Evolutionary conservation across 2,329 filamentous ascomycete genomes (phyloP).

Genomic region (Sporothrix luriei): DNA sequence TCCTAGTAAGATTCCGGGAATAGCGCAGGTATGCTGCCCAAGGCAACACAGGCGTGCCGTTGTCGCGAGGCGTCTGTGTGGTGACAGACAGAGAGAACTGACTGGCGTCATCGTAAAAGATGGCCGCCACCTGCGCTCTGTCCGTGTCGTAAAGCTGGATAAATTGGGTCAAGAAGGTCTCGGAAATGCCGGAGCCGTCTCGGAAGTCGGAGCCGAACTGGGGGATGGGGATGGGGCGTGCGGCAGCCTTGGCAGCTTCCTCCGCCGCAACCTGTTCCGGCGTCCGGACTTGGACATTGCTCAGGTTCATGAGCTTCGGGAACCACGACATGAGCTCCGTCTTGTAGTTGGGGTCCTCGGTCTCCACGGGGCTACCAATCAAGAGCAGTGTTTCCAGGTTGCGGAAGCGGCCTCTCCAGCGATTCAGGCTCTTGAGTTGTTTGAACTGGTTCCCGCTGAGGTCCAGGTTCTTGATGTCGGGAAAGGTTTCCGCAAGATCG

Average conservation of each 20-base stretch:
- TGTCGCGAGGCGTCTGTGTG: conserved; percentile 55
- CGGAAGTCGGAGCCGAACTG: conserved; percentile 68
- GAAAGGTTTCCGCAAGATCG: conserved; percentile 75
- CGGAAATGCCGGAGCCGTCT: conserved; percentile 73
- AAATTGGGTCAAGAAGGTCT: conserved; percentile 74
- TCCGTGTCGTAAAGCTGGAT: conserved; percentile 74
- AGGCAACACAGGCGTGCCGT: conserved; percentile 51
- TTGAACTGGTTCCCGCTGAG: conserved; percentile 80
- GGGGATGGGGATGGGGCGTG: conserved; percentile 56
- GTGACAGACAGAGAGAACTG: conserved; percentile 77
- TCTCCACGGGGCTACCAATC: conserved; percentile 72
- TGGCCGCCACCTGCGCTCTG: conserved; percentile 61
- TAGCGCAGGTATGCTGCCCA: conserved; percentile 77
- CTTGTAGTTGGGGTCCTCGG: conserved; percentile 61
- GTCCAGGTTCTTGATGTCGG: conserved; percentile 84
- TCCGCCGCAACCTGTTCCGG: conserved; percentile 66
- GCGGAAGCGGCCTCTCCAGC: conserved; percentile 78
- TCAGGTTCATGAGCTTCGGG: conserved; percentile 76
- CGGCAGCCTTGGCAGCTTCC: conserved; percentile 53
- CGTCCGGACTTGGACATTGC: conserved; percentile 72
- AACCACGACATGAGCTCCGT: conserved; percentile 78
- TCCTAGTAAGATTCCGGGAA: conserved; percentile 75
- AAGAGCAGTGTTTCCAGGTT: conserved; percentile 80
- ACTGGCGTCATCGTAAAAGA: conserved; percentile 75
- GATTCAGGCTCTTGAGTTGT: conserved; percentile 66